phyloP scores from a whole-genome alignment of 75 land plant species.

The Adiantum capillusveneris region DNA sequence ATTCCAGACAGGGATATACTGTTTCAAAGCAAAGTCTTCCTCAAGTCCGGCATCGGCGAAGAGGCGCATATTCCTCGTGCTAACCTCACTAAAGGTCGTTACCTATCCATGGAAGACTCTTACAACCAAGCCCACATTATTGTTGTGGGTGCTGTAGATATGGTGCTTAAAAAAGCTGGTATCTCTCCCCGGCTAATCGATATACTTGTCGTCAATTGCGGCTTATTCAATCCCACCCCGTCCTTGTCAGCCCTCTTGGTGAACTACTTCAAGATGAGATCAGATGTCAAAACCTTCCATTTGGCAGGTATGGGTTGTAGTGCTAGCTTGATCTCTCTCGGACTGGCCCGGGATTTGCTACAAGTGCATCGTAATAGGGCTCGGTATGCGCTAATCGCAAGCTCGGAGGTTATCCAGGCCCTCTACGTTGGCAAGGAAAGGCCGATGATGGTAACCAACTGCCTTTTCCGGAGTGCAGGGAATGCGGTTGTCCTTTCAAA shows the following conservation, averaged over 20 bases:
- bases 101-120: background rate
- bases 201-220: conserved; percentile 47
- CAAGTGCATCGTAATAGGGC: background rate
- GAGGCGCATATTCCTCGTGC: background rate
- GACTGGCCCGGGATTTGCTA: conserved; percentile 33
- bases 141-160: background rate
- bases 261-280: conserved; percentile 37
- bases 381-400: background rate
- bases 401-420: background rate
- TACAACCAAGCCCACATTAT: background rate
- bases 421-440: conserved; percentile 35
- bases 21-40: background rate
- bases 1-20: too few relatives aligned
- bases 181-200: conserved; percentile 39
- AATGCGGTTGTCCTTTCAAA: conserved; percentile 46
- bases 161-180: conserved; percentile 7
- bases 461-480: conserved; percentile 52
- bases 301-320: conserved; percentile 67
- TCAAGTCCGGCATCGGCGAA: too few relatives aligned
- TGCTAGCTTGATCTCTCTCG: conserved; percentile 37
- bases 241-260: conserved; percentile 41
- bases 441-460: conserved; percentile 52
- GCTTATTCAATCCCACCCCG: conserved; percentile 39
- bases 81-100: background rate
- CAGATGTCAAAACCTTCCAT: conserved; percentile 40